These are phyloP conservation scores for Adansonia gregorii DNA, from an alignment of 441 rosid species.

Conservation along the genomic window DNA sequence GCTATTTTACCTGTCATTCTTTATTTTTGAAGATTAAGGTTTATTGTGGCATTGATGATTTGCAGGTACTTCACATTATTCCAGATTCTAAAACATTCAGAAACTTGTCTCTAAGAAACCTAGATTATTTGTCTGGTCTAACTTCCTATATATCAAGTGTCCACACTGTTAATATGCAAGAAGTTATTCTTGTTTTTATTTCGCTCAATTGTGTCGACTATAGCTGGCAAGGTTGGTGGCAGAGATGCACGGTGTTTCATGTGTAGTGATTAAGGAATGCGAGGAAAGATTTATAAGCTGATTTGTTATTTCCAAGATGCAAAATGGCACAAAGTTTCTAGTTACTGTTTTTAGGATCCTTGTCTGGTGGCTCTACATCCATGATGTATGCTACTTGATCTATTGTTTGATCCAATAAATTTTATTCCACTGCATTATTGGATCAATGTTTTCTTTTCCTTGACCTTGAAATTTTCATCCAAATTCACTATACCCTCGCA, in stretches of 20 bases:
- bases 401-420: neutral
- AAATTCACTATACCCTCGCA: neutral
- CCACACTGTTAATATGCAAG: neutral
- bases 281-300: neutral
- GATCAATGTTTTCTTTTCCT: neutral
- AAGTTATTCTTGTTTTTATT: neutral
- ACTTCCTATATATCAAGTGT: neutral
- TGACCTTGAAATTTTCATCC: neutral
- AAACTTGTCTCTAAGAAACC: neutral
- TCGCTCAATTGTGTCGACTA: neutral
- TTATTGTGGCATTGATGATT: neutral
- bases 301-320: neutral
- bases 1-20: neutral
- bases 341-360: neutral
- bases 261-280: neutral
- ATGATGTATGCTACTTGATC: neutral
- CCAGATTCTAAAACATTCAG: neutral
- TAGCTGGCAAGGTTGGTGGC: neutral
- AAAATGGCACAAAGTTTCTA: neutral
- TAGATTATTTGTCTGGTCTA: neutral
- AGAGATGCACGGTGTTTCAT: neutral
- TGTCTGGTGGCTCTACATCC: neutral
- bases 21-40: constrained; percentile 16
- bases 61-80: neutral
- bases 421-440: neutral